phyloP scores from a whole-genome alignment of 192 early-diverging fungal species.

The Fimicolochytrium jonesii region DNA sequence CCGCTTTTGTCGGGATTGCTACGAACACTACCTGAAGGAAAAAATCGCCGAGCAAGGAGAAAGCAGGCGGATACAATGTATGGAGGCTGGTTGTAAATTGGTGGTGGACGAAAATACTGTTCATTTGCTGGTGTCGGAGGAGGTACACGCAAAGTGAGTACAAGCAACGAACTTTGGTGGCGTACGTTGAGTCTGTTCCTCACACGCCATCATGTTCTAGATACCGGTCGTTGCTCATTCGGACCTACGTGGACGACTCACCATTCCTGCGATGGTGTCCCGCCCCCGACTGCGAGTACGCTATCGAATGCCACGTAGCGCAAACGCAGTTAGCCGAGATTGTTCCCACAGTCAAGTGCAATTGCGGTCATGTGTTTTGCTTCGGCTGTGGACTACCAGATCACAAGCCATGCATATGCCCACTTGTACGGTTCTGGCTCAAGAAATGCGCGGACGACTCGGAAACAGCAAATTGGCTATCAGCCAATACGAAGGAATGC shows the following conservation, averaged over 20 bases:
- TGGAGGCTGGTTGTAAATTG: slow-evolving; percentile 66
- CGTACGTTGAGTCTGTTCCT: background rate
- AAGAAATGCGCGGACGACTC: slow-evolving; percentile 98
- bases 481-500: slow-evolving; percentile 85
- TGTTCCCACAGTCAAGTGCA: slow-evolving; percentile 85
- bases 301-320: slow-evolving; percentile 83
- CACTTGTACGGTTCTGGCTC: slow-evolving; percentile 77
- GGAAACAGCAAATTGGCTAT: slow-evolving; percentile 97
- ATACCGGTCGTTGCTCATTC: slow-evolving; percentile 71
- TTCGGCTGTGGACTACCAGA: slow-evolving; percentile 85
- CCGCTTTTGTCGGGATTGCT: slow-evolving; percentile 85
- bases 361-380: slow-evolving; percentile 78
- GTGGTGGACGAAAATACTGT: slow-evolving; percentile 83
- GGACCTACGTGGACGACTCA: slow-evolving; percentile 90
- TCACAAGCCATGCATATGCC: slow-evolving; percentile 87
- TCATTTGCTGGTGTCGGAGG: slow-evolving; percentile 56
- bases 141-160: slow-evolving; percentile 59
- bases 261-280: slow-evolving; percentile 88
- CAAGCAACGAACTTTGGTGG: too few relatives aligned
- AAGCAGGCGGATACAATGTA: slow-evolving; percentile 82
- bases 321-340: slow-evolving; percentile 60
- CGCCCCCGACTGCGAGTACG: slow-evolving; percentile 91
- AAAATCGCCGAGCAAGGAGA: slow-evolving; percentile 90
- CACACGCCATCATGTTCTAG: slow-evolving; percentile 32
- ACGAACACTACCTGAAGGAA: slow-evolving; percentile 72